Percentiles rank a stretch among this genome's conserved stretches.
These are phyloP conservation scores for Clitocybe nebularis DNA, from an alignment of 1,284 basidiomycete species.

Conservation along the genomic window DNA sequence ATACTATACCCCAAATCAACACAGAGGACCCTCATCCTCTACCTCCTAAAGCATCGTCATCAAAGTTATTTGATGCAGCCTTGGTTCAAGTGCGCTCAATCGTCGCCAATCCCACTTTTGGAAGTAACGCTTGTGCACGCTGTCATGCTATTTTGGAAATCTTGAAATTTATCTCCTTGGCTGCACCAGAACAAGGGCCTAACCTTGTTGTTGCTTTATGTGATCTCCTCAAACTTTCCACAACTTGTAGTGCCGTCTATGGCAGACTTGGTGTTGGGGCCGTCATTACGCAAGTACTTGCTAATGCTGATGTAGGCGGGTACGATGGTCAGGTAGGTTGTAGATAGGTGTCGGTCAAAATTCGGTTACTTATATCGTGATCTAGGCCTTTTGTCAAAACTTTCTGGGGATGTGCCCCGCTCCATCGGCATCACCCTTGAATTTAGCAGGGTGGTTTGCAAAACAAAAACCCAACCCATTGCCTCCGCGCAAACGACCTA, in stretches of 20 bases:
- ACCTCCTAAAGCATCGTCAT: constrained; percentile 47
- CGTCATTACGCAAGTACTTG: constrained; percentile 63
- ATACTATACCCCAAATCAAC: constrained; percentile 50
- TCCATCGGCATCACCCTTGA: constrained; percentile 23
- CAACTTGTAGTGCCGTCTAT: constrained; percentile 47
- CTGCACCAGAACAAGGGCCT: constrained; percentile 62
- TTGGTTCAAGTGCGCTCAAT: constrained; percentile 54
- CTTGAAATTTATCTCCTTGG: constrained; percentile 63
- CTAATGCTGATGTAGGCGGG: constrained; percentile 62
- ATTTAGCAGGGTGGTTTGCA: constrained; percentile 31
- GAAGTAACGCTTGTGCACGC: constrained; percentile 49
- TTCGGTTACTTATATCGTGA: constrained; percentile 1
- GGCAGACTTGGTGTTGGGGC: constrained; percentile 49
- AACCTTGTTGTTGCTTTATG: constrained; percentile 57
- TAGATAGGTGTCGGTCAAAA: background rate
- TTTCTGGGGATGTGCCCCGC: constrained; percentile 27
- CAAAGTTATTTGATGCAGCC: constrained; percentile 44
- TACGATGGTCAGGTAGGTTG: constrained; percentile 63
- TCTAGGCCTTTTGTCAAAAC: constrained; percentile 28
- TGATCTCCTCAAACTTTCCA: constrained; percentile 52
- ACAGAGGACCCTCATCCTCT: constrained; percentile 63
- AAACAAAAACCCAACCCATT: constrained; percentile 66
- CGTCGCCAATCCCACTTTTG: constrained; percentile 45
- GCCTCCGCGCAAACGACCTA: constrained; percentile 48
- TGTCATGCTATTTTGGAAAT: constrained; percentile 62